Percentiles rank a stretch among this genome's conserved stretches.
These are phyloP conservation scores for Ophiostoma sp. DNA, from an alignment of 2,329 filamentous ascomycete genomes.

Conservation along the genomic window DNA sequence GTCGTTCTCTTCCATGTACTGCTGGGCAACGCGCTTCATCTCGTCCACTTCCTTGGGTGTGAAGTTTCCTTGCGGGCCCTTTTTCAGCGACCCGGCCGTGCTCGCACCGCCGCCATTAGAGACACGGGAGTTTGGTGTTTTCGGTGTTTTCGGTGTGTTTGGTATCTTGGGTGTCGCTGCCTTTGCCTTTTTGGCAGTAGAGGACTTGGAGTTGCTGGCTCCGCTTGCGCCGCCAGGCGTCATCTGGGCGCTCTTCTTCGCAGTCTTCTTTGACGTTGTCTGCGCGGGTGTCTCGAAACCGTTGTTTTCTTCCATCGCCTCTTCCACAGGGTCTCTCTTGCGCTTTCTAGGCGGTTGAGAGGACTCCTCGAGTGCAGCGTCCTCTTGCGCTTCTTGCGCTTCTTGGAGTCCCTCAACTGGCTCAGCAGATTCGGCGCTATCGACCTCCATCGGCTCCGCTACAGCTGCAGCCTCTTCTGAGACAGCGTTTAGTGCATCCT, in stretches of 20 bases:
- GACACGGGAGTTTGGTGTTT: background rate
- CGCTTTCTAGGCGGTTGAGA: conserved; percentile 11
- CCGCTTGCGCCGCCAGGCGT: background rate
- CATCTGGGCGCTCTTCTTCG: background rate
- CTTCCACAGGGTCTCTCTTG: background rate
- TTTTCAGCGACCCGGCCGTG: conserved; percentile 16
- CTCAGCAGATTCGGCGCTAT: background rate
- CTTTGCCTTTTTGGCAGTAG: background rate
- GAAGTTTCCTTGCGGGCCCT: conserved; percentile 36
- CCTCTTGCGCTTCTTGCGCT: background rate
- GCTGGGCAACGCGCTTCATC: conserved; percentile 40
- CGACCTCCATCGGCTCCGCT: conserved; percentile 6
- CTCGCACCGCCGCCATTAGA: background rate
- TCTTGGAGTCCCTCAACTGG: background rate
- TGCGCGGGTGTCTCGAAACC: conserved; percentile 16
- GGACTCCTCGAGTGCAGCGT: background rate
- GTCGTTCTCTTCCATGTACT: conserved; percentile 40
- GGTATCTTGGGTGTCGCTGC: background rate
- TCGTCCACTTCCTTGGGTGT: conserved; percentile 40
- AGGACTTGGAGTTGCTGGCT: background rate
- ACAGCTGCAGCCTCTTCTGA: background rate
- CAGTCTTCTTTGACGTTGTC: conserved; percentile 1
- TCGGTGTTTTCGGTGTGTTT: background rate
- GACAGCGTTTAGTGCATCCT: background rate
- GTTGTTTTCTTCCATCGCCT: background rate